Evolutionary conservation across 441 rosid species (phyloP).

Genomic region (Dalechampia spathulata): DNA sequence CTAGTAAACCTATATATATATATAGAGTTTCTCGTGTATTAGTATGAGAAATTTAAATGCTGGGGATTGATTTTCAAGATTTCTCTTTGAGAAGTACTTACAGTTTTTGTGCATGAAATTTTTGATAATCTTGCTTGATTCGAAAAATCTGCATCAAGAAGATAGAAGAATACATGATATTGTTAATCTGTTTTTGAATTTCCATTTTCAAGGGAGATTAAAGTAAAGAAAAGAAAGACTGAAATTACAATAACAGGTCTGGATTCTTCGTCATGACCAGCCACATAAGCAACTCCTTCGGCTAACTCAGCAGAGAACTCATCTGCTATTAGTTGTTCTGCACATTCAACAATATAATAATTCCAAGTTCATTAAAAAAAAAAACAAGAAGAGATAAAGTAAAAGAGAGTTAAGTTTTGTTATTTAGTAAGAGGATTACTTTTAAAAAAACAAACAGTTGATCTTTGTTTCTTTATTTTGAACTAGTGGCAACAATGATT

Average conservation of each 20-base stretch:
- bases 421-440: not conserved
- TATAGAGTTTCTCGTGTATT: too few species aligned
- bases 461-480: constrained; percentile 13
- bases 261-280: constrained; percentile 83
- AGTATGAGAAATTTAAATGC: too few species aligned
- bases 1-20: constrained; percentile 50
- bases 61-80: too few species aligned
- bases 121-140: constrained; percentile 81
- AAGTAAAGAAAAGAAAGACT: not conserved
- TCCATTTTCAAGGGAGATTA: not conserved
- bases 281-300: constrained; percentile 80
- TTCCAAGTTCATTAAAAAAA: not conserved
- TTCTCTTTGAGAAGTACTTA: constrained; percentile 42
- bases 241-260: constrained; percentile 67
- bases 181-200: not conserved
- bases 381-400: not conserved
- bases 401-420: not conserved
- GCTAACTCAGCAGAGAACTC: constrained; percentile 82
- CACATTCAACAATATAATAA: not conserved
- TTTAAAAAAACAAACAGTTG: too few species aligned
- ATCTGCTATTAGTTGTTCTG: constrained; percentile 78
- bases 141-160: constrained; percentile 59
- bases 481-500: constrained; percentile 24
- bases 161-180: not conserved
- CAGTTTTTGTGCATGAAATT: constrained; percentile 73